Percentiles rank a stretch among this genome's conserved stretches.
Conservation (phyloP, 345 rosid genomes). For the Conringia planisiliqua region DNA sequence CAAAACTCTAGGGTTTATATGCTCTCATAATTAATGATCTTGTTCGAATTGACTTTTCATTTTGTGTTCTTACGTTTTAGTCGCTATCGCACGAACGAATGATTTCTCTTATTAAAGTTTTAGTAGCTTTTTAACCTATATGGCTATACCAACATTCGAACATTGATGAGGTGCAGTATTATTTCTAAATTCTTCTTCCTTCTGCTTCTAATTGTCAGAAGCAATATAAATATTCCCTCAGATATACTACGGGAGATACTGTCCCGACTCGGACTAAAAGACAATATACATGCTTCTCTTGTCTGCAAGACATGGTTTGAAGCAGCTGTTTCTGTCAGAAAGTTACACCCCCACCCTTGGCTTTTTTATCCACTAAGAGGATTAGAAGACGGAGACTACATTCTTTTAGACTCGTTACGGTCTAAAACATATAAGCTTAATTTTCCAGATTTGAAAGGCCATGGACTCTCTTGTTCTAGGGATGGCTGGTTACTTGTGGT, state of each 20-base stretch:
- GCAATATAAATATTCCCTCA: neutral
- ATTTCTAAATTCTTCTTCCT: neutral
- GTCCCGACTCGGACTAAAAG: conserved; percentile 1
- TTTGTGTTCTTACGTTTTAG: neutral
- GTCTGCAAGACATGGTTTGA: conserved; percentile 9
- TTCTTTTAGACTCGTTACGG: neutral
- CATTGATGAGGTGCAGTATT: too few species aligned
- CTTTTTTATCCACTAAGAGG: neutral
- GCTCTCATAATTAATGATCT: too few species aligned
- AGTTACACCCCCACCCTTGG: neutral
- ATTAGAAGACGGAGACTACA: neutral
- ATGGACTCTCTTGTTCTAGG: neutral
- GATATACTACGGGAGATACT: neutral
- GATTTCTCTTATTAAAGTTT: too few species aligned
- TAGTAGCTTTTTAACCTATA: too few species aligned
- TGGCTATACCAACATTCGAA: too few species aligned
- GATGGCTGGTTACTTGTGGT: conserved; percentile 3
- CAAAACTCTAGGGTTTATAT: neutral
- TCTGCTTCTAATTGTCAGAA: neutral
- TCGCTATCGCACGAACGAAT: too few species aligned
- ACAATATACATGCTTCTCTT: neutral
- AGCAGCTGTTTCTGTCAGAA: neutral
- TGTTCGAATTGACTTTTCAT: too few species aligned
- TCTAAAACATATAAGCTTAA: neutral
- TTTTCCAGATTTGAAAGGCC: neutral